These are phyloP conservation scores for Kazachstania africana DNA, from an alignment of 805 yeast genomes.

Conservation along the genomic window DNA sequence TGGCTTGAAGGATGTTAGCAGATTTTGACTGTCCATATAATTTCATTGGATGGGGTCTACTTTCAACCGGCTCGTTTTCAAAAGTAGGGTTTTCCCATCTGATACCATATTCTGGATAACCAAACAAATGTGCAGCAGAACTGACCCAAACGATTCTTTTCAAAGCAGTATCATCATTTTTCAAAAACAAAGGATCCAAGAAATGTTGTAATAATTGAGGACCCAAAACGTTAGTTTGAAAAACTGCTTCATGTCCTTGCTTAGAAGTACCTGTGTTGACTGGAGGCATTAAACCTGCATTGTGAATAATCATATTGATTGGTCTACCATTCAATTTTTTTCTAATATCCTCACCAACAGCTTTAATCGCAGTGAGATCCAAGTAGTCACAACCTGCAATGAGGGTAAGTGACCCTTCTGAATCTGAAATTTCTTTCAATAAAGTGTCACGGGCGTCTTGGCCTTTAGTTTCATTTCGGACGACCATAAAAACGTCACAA, in stretches of 20 bases:
- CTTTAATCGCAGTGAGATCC: constrained; percentile 27
- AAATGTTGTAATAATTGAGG: constrained; percentile 29
- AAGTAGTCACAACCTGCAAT: constrained; percentile 27
- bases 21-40: constrained; percentile 33
- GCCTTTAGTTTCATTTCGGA: constrained; percentile 27
- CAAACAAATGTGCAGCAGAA: constrained; percentile 24
- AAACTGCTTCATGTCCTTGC: constrained; percentile 29
- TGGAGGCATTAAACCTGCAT: constrained; percentile 29
- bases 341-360: constrained; percentile 18
- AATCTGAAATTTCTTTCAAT: constrained; percentile 15
- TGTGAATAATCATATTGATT: constrained; percentile 26
- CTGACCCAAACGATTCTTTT: constrained; percentile 32
- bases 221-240: constrained; percentile 29
- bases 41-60: constrained; percentile 10
- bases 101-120: constrained; percentile 24
- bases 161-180: constrained; percentile 21
- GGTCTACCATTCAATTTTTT: constrained; percentile 10
- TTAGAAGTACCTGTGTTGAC: constrained; percentile 17
- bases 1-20: constrained; percentile 25
- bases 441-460: constrained; percentile 22
- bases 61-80: constrained; percentile 8
- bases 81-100: constrained; percentile 22
- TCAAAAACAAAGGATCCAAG: constrained; percentile 27
- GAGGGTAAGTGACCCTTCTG: constrained; percentile 17
- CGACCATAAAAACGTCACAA: constrained; percentile 24